Evolutionary conservation across 2,329 filamentous ascomycete genomes (phyloP).

Genomic region (Penicillium sclerotiorum): DNA sequence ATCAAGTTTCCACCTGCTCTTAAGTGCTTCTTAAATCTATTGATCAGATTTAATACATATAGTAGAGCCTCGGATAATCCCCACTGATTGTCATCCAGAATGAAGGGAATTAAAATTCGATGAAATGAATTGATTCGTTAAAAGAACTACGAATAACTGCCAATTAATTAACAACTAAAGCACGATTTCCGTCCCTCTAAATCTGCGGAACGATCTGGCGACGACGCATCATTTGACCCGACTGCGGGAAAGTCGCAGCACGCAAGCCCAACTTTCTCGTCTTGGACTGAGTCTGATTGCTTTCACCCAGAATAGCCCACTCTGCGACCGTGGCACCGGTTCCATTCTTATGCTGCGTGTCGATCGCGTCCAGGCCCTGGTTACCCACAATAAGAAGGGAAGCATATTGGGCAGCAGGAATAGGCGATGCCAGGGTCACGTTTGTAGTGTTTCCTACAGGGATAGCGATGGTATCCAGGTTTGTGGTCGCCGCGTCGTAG

Average conservation of each 20-base stretch:
- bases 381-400: slow-evolving; percentile 50
- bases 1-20: no score
- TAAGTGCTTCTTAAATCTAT: no score
- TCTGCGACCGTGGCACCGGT: slow-evolving; percentile 52
- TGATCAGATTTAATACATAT: no score
- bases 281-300: slow-evolving; percentile 3
- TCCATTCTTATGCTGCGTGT: slow-evolving; percentile 36
- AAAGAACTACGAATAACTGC: no score
- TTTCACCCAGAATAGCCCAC: slow-evolving; percentile 45
- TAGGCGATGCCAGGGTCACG: slow-evolving; percentile 34
- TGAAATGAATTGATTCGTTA: no score
- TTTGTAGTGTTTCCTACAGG: slow-evolving; percentile 48
- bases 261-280: slow-evolving; percentile 20
- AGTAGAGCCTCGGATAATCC: no score
- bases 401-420: slow-evolving; percentile 43
- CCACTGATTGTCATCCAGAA: no score
- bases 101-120: no score
- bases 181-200: no score
- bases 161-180: no score
- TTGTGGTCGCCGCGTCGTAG: slow-evolving; percentile 36
- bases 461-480: slow-evolving; percentile 38
- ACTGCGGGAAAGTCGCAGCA: slow-evolving; percentile 5
- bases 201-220: slow-evolving; percentile 1
- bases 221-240: slow-evolving; percentile 12
- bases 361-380: slow-evolving; percentile 36